These are phyloP conservation scores for Polygonum maritimum DNA, from an alignment of 148 eudicot species.

Conservation along the genomic window DNA sequence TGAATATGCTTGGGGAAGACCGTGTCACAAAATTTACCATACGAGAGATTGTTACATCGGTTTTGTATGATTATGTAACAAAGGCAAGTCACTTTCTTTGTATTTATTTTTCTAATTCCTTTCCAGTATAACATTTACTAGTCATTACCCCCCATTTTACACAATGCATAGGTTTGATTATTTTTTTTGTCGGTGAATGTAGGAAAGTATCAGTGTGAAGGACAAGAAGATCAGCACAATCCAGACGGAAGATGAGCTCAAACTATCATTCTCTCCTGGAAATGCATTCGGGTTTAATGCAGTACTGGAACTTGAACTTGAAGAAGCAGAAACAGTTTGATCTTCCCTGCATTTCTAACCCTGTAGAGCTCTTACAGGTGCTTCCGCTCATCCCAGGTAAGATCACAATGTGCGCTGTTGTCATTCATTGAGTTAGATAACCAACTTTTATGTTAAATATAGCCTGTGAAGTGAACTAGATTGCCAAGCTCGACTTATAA, in stretches of 20 bases:
- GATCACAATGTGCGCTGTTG: not conserved
- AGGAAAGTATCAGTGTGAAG: slow-evolving; percentile 67
- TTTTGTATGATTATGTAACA: slow-evolving; percentile 47
- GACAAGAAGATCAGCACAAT: slow-evolving; percentile 58
- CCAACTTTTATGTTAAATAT: no score
- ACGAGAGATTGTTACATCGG: slow-evolving; percentile 62
- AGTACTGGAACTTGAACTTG: slow-evolving; percentile 38
- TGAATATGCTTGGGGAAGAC: slow-evolving; percentile 56
- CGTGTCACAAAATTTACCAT: slow-evolving; percentile 60
- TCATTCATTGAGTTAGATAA: not conserved
- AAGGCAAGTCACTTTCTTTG: slow-evolving; percentile 36
- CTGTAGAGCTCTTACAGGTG: not conserved
- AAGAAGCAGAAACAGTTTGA: not conserved
- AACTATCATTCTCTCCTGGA: slow-evolving; percentile 49
- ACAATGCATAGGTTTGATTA: not conserved
- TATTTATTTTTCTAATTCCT: not conserved
- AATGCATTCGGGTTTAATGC: slow-evolving; percentile 69
- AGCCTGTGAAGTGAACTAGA: no score
- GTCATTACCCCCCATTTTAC: not conserved
- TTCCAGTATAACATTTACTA: no score
- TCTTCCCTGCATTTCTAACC: not conserved
- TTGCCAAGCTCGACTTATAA: not conserved
- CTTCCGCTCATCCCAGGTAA: not conserved
- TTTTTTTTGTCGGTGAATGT: slow-evolving; percentile 7
- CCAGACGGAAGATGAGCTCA: slow-evolving; percentile 67